These are phyloP conservation scores for Lotmaria passim DNA, from an alignment of 208 protist species.

Conservation along the genomic window DNA sequence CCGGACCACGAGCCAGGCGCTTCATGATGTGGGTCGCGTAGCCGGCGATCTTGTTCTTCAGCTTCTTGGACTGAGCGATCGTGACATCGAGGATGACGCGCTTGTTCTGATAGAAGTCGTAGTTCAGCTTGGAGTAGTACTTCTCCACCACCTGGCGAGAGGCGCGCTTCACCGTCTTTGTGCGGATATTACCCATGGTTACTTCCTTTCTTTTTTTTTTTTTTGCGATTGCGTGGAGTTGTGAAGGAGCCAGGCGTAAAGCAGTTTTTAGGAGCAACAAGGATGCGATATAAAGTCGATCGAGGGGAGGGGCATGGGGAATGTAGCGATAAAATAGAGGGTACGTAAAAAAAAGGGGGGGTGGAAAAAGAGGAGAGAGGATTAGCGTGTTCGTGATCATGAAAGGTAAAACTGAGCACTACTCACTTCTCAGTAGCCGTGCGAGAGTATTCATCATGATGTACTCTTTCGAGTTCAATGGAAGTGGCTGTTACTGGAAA, in stretches of 20 bases:
- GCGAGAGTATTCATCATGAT: no score
- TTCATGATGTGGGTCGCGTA: slow-evolving; percentile 99
- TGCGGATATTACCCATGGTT: slow-evolving; percentile 99
- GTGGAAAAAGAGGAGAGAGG: no score
- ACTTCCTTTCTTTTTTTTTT: slow-evolving; percentile 2
- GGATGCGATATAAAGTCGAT: no score
- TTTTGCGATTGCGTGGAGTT: not conserved
- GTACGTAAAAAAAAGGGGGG: not conserved
- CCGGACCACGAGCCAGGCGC: slow-evolving; percentile 97
- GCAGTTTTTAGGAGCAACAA: no score
- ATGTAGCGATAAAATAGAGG: no score
- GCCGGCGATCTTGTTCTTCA: slow-evolving; percentile 99
- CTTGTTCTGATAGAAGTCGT: slow-evolving; percentile 99
- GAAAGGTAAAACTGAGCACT: not conserved
- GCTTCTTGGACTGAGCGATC: slow-evolving; percentile 98
- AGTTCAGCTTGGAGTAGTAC: slow-evolving; percentile 99
- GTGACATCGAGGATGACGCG: slow-evolving; percentile 96
- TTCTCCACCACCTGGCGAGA: slow-evolving; percentile 99
- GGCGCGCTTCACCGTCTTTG: slow-evolving; percentile 99
- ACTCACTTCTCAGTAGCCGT: not conserved
- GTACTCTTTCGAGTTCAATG: not conserved
- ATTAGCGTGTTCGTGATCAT: no score
- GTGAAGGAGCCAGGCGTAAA: no score
- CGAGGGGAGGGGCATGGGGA: no score
- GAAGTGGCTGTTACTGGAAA: not conserved